These are phyloP conservation scores for Aegilops longissima DNA, from an alignment of 176 grass and related monocot species.

Conservation along the genomic window DNA sequence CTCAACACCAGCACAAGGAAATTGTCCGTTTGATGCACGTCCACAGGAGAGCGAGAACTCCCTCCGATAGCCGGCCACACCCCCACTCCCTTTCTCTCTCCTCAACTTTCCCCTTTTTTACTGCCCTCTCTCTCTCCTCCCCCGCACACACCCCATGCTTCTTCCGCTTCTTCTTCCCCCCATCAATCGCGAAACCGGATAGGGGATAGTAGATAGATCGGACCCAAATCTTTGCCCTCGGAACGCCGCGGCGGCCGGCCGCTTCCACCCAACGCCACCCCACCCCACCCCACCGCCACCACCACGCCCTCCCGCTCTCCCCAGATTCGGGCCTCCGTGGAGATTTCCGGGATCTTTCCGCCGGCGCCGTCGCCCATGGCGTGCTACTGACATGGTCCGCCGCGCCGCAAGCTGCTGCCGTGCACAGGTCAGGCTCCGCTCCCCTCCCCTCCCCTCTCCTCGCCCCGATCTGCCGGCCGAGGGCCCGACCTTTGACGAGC, in stretches of 20 bases:
- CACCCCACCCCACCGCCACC: not conserved
- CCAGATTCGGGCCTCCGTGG: slow-evolving; percentile 16
- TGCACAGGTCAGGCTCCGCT: slow-evolving; percentile 20
- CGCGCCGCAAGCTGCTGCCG: slow-evolving; percentile 34
- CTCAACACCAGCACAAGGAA: too few species aligned
- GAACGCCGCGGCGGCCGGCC: not conserved
- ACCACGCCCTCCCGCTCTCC: not conserved
- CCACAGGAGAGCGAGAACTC: too few species aligned
- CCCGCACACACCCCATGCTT: slow-evolving; percentile 1
- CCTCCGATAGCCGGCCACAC: too few species aligned
- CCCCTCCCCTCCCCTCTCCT: not conserved
- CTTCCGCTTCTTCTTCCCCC: slow-evolving; percentile 30
- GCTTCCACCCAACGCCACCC: not conserved
- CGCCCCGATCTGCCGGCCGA: slow-evolving; percentile 29
- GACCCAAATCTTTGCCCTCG: slow-evolving; percentile 21
- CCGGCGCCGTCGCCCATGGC: slow-evolving; percentile 8
- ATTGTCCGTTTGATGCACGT: too few species aligned
- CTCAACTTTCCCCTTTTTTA: slow-evolving; percentile 51
- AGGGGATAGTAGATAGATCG: slow-evolving; percentile 40
- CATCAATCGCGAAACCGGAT: slow-evolving; percentile 40
- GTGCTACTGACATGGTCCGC: slow-evolving; percentile 43
- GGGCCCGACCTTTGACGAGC: not conserved
- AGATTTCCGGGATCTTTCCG: slow-evolving; percentile 28
- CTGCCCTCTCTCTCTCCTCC: slow-evolving; percentile 5
- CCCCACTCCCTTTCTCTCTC: not conserved